phyloP scores from a whole-genome alignment of 768 basidiomycete genomes.

The Termitomyces sp. region DNA sequence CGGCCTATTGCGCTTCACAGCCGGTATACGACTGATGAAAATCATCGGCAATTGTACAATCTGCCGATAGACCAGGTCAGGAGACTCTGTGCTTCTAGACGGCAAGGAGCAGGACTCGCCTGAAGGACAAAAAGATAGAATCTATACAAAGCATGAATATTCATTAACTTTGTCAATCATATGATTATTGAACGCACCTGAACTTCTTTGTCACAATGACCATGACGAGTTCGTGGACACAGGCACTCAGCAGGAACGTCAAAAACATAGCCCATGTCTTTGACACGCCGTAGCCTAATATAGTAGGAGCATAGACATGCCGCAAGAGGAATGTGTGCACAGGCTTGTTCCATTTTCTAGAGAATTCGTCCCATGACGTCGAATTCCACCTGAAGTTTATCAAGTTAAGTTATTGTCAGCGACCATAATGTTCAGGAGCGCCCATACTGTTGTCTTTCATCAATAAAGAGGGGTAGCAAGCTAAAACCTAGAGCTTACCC shows the following conservation, averaged over 20 bases:
- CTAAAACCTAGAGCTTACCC: slow-evolving; percentile 41
- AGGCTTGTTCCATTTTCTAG: slow-evolving; percentile 98
- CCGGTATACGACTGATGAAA: slow-evolving; percentile 66
- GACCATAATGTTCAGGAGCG: not conserved
- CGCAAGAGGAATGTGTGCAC: slow-evolving; percentile 91
- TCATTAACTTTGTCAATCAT: not conserved
- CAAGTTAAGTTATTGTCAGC: not conserved
- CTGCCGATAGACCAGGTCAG: slow-evolving; percentile 26
- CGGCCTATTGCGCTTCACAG: slow-evolving; percentile 74
- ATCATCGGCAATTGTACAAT: slow-evolving; percentile 93
- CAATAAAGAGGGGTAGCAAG: not conserved
- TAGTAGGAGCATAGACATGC: slow-evolving; percentile 91
- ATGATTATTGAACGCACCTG: slow-evolving; percentile 39
- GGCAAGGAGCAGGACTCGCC: slow-evolving; percentile 25
- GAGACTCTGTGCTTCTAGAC: not conserved
- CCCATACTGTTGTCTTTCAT: slow-evolving; percentile 11
- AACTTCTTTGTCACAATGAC: slow-evolving; percentile 91
- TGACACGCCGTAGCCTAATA: slow-evolving; percentile 70
- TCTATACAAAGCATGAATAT: slow-evolving; percentile 28
- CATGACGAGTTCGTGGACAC: slow-evolving; percentile 95
- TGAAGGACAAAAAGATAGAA: slow-evolving; percentile 83
- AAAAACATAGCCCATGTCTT: slow-evolving; percentile 80
- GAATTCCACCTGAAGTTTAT: slow-evolving; percentile 76
- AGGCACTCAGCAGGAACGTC: slow-evolving; percentile 89
- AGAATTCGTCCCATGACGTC: slow-evolving; percentile 94